A percentile compares a stretch with the other conserved stretches of the same genome.
Conservation (phyloP, 2,329 filamentous ascomycete genomes). For the Colletotrichum horii region DNA sequence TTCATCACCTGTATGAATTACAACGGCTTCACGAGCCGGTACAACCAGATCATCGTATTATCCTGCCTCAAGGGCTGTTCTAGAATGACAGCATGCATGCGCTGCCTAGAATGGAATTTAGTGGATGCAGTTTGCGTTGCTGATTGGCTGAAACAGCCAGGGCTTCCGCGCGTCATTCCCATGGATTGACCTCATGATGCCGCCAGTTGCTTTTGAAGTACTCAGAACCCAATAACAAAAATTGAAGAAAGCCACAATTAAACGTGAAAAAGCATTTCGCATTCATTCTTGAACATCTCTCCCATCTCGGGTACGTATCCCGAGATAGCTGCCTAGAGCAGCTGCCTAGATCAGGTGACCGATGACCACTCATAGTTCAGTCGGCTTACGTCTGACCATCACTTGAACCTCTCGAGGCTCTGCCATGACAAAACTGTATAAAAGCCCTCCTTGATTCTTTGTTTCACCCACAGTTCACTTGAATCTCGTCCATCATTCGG, state of each 20-base stretch:
- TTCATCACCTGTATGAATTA: not conserved
- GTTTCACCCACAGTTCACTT: accelerated
- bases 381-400: not conserved
- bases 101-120: not conserved
- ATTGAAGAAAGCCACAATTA: not conserved
- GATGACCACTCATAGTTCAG: not conserved
- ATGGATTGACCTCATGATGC: not conserved
- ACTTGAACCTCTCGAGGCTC: not conserved
- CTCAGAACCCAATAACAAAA: not conserved
- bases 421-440: not conserved
- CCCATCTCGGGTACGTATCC: accelerated
- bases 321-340: not conserved
- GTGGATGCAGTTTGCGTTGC: not conserved
- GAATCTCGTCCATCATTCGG: not conserved
- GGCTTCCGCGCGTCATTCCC: not conserved
- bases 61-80: not conserved
- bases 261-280: accelerated
- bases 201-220: accelerated
- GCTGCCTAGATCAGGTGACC: not conserved
- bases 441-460: not conserved
- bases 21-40: accelerated
- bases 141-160: not conserved
- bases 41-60: accelerated
- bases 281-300: not conserved
- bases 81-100: not conserved